Evolutionary conservation across 129 eudicot species (phyloP), one percentile per base, ranked within the genome.

Genomic region (Lactuca saligna): DNA sequence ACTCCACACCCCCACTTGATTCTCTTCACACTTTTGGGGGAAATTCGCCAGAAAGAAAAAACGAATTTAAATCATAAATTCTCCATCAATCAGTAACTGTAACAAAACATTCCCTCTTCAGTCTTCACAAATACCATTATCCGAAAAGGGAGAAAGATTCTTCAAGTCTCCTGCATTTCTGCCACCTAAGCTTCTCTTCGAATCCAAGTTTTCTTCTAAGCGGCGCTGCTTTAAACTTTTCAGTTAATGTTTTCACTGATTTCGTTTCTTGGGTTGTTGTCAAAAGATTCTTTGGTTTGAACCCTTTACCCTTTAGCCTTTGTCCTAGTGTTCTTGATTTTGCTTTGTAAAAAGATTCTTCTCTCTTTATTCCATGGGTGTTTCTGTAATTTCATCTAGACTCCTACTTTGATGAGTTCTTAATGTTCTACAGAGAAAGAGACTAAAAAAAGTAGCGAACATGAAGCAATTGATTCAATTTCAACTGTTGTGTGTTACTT

Each of bases 151-250:
- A 55, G 8, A 34, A 50, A 63, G 20, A 63, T 54, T 62, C 69
- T 72, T 70, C 17, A 50, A 61, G 3, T 35, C 60, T 17, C 17
- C 61, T 39, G 58, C 46, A 8, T 3, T 66, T 37, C 20, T 69
- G 56, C 68, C 75, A 79, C 80, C 85, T 10, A 78, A 81, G 72
- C 86, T 78, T 87, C 86, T 61, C 85, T 91, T 91, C 65, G 70
- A 84, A 70, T 85, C 87, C 66, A 87, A 85, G 95, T 75, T 78
- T 80, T 71, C 77, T 56, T 4, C 54, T 6, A 17, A 53, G 53
- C 29, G 65, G 10, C 56, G 61, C 6, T 42, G 16, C 20, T 44
- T n/a, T 41, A 1, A 48, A 5, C 67, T 49, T 57, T 57, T 60
- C 7, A 29, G 9, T 71, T 42, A 53, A 17, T 61, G 58, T 48